Base-by-base conservation (phyloP, 371 early-diverging fungal species). In the Vairimorpha ceranae region DNA sequence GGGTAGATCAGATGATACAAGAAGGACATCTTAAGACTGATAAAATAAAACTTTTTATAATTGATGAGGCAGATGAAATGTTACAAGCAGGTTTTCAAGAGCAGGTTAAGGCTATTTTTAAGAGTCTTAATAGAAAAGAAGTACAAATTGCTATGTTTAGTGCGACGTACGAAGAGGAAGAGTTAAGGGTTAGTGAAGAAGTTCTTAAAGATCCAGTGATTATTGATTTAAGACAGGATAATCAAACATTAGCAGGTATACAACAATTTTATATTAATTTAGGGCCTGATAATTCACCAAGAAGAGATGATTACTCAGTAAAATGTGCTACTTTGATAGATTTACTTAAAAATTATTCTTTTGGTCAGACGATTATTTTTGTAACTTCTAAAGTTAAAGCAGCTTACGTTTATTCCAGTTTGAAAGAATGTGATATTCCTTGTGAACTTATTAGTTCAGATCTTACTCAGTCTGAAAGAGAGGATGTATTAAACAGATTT, bases 61-160 rank as follows among this genome's bases (percentile, higher is more conserved):
- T 99, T 38, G 99, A 99, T 80, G 99, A 99, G 85, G 98, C 99
- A 14, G 99, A 99, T 84, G 96, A 97, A 81, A 88, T 99, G 88
- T 87, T 97, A 70, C 90, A 91, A 78, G 85, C 87, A 60, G 99
- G 95, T 21, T 99, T 99, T 88, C 93, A 92, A 85, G 95, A 95
- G 75, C 92, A 94, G 81, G 95, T 99, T 79, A 93, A 96, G 82
- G 89, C 93, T 67, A 91, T 99, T 43, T 99, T 92, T 87, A 89
- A 89, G 83, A 87, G 88, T 77, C 85, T 97, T 64, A 94, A 94
- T 45, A 69, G 60, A 36, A 88, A 92, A 33, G 86, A 85, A 72
- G 89, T 93, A 14, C 99, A 99, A 86, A 94, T 96, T 32, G 94
- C 95, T n/a, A 86, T 99, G 52, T 88, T 97, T 67, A 90, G 90